Evolutionary conservation across 176 grass and related monocot species (phyloP), one percentile per base, ranked within the genome.

Genomic region (Musa beccarii): DNA sequence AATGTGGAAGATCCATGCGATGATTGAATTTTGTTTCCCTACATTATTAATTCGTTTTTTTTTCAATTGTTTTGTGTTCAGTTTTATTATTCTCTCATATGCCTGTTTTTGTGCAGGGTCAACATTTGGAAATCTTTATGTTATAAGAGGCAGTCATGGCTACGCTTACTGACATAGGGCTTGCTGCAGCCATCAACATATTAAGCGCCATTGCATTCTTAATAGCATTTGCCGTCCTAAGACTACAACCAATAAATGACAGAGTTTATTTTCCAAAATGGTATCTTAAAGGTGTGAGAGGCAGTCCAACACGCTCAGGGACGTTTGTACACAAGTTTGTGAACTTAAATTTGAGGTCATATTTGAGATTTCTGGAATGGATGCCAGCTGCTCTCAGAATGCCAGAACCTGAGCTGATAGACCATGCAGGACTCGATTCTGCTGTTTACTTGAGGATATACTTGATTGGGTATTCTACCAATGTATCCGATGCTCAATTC

Each of bases 351-450:
- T 76, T 17, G 57, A 50, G 75, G 34, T 79, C 65, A n/a, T 79
- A 69, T 54, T 8, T 69, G 51, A 15, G 19, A 52, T 79, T 79
- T 19, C 17, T 79, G 15, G 76, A 17, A n/a, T 79, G 76, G 76
- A 69, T 79, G 51, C 76, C 65, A 69, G 63, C 51, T 50, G 65
- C 76, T 25, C 25, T 69, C 51, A 79, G 43, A 69, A 69, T 79
- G 63, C 51, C 76, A 20, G 64, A 79, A 20, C 66, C 16, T 34
- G 63, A 79, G 63, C 76, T 79, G 12, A 79, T 79, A 68, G 76
- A 54, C 0, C 76, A 79, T 69, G 63, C 76, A 56, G 76, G 52
- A 49, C 66, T 79, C 43, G 76, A 79, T 69, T 79, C 76, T 79
- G 52, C 53, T 53, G 64, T 79, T 67, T 79, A 21, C 65, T 52